Evolutionary conservation across 768 basidiomycete species (phyloP).

Genomic region (Porpolomopsis calyptriformis): DNA sequence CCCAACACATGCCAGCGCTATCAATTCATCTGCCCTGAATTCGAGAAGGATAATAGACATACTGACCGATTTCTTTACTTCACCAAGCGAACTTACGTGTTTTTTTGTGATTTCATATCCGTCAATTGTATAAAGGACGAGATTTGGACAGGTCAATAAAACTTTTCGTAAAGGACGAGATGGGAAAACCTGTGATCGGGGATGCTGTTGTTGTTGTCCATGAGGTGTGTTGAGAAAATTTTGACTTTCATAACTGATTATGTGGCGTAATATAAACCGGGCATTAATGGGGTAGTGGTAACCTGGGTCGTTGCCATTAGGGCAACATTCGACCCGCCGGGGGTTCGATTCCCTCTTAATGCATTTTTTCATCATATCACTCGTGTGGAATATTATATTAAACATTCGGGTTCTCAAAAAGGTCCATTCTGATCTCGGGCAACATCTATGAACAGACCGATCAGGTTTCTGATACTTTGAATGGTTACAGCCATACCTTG

Average conservation of each 20-base stretch:
- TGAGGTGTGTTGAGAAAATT: no score
- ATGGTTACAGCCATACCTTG: conserved; percentile 37
- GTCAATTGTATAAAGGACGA: no score
- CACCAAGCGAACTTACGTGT: neutral
- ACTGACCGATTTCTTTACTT: neutral
- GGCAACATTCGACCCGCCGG: conserved; percentile 62
- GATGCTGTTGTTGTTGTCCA: no score
- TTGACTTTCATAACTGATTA: neutral
- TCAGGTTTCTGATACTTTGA: conserved; percentile 3
- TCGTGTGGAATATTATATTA: no score
- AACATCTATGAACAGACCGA: conserved; percentile 61
- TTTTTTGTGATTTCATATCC: neutral
- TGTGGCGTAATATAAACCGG: neutral
- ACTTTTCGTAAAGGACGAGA: no score
- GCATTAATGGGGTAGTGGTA: neutral
- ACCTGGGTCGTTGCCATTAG: neutral
- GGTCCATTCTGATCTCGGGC: conserved; percentile 81
- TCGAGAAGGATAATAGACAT: neutral
- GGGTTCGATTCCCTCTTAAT: conserved; percentile 85
- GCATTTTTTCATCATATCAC: conserved; percentile 36
- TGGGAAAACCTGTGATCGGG: no score
- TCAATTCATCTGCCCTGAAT: no score
- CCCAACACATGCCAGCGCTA: neutral
- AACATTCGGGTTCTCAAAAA: no score
- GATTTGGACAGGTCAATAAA: no score